These are phyloP conservation scores for Chaetoceros muelleri DNA, from an alignment of 108 stramenopile genomes.

Conservation along the genomic window DNA sequence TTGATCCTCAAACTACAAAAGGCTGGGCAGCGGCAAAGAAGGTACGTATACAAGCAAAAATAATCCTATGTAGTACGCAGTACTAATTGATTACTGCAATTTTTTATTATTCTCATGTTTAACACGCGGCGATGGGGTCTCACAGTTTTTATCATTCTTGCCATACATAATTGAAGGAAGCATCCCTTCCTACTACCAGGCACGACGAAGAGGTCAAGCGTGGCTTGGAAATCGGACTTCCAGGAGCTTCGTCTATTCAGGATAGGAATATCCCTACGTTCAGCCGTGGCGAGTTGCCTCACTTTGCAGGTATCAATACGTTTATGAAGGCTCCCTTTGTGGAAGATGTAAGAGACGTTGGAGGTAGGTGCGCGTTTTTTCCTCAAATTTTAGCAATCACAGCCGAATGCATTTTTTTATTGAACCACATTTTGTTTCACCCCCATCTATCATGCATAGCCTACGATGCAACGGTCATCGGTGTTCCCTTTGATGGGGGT, in stretches of 20 bases:
- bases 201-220: slow-evolving; percentile 34
- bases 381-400: too few relatives aligned
- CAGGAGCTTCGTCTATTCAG: slow-evolving; percentile 60
- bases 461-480: slow-evolving; percentile 68
- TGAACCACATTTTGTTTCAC: too few relatives aligned
- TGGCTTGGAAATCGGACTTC: slow-evolving; percentile 49
- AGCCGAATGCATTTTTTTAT: too few relatives aligned
- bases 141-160: background rate
- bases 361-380: too few relatives aligned
- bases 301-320: slow-evolving; percentile 79
- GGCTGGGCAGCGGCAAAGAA: slow-evolving; percentile 70
- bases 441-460: too few relatives aligned
- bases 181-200: slow-evolving; percentile 43
- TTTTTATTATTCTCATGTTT: background rate
- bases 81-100: background rate
- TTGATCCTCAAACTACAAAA: slow-evolving; percentile 57
- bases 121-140: background rate
- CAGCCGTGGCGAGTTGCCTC: slow-evolving; percentile 64
- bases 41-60: slow-evolving; percentile 13
- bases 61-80: background rate
- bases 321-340: slow-evolving; percentile 78
- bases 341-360: slow-evolving; percentile 46
- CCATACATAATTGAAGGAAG: slow-evolving; percentile 26
- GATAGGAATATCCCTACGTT: slow-evolving; percentile 76
- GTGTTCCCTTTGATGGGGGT: slow-evolving; percentile 79